Conservation (phyloP, 495 filamentous ascomycete species). For the Penicillium pancosmium region DNA sequence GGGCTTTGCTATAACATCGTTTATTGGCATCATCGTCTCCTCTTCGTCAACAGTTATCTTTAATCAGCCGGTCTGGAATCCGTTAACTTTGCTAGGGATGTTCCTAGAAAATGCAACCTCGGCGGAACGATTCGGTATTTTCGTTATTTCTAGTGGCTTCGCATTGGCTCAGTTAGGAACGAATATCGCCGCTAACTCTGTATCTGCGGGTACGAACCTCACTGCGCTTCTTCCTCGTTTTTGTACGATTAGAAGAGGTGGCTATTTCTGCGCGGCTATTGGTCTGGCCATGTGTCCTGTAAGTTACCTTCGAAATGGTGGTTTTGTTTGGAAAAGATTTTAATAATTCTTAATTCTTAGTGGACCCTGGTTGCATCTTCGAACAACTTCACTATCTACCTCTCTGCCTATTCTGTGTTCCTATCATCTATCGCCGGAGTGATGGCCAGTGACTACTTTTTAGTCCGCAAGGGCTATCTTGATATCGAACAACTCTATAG, state of each 20-base stretch:
- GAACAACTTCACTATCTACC: conserved; percentile 86
- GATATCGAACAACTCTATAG: conserved; percentile 77
- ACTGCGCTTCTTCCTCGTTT: conserved; percentile 83
- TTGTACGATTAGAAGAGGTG: conserved; percentile 83
- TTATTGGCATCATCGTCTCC: conserved; percentile 89
- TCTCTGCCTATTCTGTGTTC: conserved; percentile 90
- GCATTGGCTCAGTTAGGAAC: conserved; percentile 87
- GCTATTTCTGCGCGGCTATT: conserved; percentile 80
- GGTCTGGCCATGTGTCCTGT: conserved; percentile 83
- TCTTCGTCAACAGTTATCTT: conserved; percentile 81
- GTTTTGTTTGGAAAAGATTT: background rate
- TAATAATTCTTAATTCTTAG: conserved; percentile 7
- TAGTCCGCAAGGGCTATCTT: conserved; percentile 79
- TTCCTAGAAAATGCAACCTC: conserved; percentile 74
- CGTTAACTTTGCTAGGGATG: conserved; percentile 67
- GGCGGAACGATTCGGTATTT: conserved; percentile 79
- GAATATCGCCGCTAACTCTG: conserved; percentile 88
- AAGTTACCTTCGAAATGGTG: conserved; percentile 7
- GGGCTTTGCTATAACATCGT: conserved; percentile 83
- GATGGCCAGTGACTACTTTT: conserved; percentile 85
- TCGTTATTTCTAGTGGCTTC: conserved; percentile 79
- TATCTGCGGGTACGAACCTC: conserved; percentile 88
- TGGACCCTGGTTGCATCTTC: conserved; percentile 74
- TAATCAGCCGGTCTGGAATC: conserved; percentile 79
- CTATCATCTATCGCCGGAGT: conserved; percentile 89